phyloP scores from a whole-genome alignment of 2,329 filamentous ascomycete species.

The Cordyceps militaris region DNA sequence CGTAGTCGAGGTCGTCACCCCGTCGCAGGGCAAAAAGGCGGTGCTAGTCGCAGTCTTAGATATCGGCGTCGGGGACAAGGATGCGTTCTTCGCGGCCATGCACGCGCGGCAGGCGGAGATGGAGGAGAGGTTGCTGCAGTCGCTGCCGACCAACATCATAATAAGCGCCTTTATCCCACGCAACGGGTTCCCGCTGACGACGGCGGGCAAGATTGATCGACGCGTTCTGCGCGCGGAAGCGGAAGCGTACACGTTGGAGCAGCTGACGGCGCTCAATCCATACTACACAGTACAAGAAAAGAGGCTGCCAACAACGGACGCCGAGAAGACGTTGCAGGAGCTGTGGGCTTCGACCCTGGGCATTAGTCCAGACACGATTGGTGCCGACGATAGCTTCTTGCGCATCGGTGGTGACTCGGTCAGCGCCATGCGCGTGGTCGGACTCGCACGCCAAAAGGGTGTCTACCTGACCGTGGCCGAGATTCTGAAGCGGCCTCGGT shows the following conservation, averaged over 20 bases:
- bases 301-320: not conserved
- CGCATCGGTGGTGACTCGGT: slow-evolving; percentile 32
- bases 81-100: not conserved
- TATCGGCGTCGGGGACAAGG: not conserved
- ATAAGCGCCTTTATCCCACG: slow-evolving; percentile 2
- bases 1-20: slow-evolving; percentile 1
- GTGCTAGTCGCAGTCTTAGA: not conserved
- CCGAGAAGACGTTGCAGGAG: not conserved
- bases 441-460: slow-evolving; percentile 31
- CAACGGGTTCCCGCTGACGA: not conserved
- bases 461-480: slow-evolving; percentile 37
- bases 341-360: slow-evolving; percentile 1
- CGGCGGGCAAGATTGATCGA: slow-evolving; percentile 3
- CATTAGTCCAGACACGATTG: slow-evolving; percentile 13
- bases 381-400: slow-evolving; percentile 9
- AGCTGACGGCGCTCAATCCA: not conserved
- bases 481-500: slow-evolving; percentile 37
- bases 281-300: not conserved
- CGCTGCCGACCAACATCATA: slow-evolving; percentile 1
- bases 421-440: slow-evolving; percentile 42
- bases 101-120: not conserved
- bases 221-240: not conserved
- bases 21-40: not conserved
- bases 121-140: not conserved
- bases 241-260: not conserved